Evolutionary conservation across 225 moss, liverwort and hornwort species (phyloP).

Genomic region (Pseudisothecium myosuroides): DNA sequence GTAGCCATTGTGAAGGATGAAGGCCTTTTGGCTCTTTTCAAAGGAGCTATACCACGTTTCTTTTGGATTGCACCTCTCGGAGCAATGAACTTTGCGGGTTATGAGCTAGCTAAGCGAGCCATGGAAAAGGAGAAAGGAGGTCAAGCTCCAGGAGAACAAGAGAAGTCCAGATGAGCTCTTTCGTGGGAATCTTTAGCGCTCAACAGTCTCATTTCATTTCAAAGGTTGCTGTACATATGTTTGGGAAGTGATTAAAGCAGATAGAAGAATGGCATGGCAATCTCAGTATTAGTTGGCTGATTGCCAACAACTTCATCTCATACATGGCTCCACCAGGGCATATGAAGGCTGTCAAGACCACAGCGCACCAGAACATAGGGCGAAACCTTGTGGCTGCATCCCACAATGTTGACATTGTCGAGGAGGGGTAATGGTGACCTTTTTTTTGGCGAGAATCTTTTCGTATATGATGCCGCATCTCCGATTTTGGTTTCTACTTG

Average conservation of each 20-base stretch:
- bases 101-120: constrained; percentile 42
- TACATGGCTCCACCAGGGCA: not conserved
- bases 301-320: not conserved
- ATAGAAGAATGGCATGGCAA: not conserved
- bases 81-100: constrained; percentile 47
- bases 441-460: not conserved
- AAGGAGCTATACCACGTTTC: constrained; percentile 33
- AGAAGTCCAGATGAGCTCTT: not conserved
- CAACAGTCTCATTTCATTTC: not conserved
- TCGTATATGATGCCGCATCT: not conserved
- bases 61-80: constrained; percentile 52
- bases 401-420: constrained; percentile 23
- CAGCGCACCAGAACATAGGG: not conserved
- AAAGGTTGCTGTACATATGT: constrained; percentile 1
- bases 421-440: not conserved
- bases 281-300: not conserved
- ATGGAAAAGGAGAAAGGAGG: constrained; percentile 33
- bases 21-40: constrained; percentile 27
- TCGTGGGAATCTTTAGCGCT: not conserved
- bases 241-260: not conserved
- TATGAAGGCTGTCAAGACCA: not conserved
- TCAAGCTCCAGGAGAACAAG: not conserved
- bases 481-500: not conserved
- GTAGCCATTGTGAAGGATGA: constrained; percentile 30
- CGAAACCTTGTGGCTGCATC: constrained; percentile 1